Evolutionary conservation across 208 protist genomes (phyloP).

Genomic region (Leishmania tarentolae): DNA sequence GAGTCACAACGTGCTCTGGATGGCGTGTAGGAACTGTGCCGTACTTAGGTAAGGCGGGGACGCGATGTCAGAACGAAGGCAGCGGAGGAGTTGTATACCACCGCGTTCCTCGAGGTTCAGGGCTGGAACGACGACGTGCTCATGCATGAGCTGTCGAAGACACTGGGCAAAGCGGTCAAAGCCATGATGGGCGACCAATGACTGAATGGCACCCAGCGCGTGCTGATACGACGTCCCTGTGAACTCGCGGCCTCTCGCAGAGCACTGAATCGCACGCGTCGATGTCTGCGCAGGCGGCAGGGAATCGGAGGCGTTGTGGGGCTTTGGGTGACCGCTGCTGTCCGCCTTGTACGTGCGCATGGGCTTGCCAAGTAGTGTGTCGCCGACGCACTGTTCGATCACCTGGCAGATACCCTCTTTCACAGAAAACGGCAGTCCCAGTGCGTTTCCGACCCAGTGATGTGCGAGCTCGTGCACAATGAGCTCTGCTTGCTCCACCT

Average conservation of each 20-base stretch:
- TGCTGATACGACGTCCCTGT: conserved; percentile 68
- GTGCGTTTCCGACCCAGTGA: conserved; percentile 85
- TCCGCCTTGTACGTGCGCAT: conserved; percentile 28
- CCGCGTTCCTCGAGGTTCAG: conserved; percentile 21
- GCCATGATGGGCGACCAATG: conserved; percentile 37
- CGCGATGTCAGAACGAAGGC: conserved; percentile 7
- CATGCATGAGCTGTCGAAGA: conserved; percentile 35
- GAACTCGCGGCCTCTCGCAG: conserved; percentile 72
- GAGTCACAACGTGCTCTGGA: not conserved
- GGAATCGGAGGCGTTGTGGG: not conserved
- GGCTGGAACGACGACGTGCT: conserved; percentile 26
- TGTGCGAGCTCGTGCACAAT: conserved; percentile 89
- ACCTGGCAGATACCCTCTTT: conserved; percentile 90
- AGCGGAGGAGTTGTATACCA: conserved; percentile 17
- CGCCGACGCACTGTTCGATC: conserved; percentile 70
- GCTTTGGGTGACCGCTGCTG: not conserved
- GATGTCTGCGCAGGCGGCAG: not conserved
- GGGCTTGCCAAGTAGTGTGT: conserved; percentile 42
- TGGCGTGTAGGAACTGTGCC: conserved; percentile 7
- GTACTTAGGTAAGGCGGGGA: conserved; percentile 28
- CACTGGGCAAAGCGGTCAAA: conserved; percentile 39
- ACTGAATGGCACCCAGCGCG: conserved; percentile 41
- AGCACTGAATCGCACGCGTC: conserved; percentile 25
- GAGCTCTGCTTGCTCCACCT: conserved; percentile 53
- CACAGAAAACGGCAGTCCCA: conserved; percentile 80